Base-by-base conservation (phyloP, 2,329 filamentous ascomycete genomes). In the Sclerotinia subarctica region DNA sequence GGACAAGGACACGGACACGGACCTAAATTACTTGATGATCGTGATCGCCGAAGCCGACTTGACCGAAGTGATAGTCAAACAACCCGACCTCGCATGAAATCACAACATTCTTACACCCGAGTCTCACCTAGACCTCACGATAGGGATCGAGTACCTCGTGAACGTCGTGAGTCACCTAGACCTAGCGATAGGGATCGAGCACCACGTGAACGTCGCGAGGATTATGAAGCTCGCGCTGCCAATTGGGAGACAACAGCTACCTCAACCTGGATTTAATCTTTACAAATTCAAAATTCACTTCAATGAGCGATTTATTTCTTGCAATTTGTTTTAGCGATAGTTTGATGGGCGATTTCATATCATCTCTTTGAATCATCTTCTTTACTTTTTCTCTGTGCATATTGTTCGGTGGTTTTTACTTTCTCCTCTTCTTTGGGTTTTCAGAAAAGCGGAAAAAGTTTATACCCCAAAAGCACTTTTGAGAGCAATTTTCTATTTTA, bases 381-480 rank as follows among this genome's bases (percentile, higher is more conserved):
- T 32, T 32, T 32, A 68, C 52, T 46, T 64, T 67, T 70, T 74
- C 71, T 72, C 56, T 70, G 70, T 72, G 70, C 70, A 71, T 69
- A 68, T 68, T 56, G 51, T 65, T 72, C 66, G 70, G 72, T 53
- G 73, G 74, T 68, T 54, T 24, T n/a, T 66, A 54, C 58, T 71
- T 70, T 72, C 46, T 46, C 72, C 72, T 72, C 72, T 69, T 70
- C 69, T 68, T 62, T 38, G 59, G 66, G 70, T 69, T 69, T 72
- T 71, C 52, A 69, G 70, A 73, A 72, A 71, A 72, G 69, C 71
- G 68, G 68, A 72, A 73, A 73, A 71, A 68, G 71, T 70, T 68
- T 71, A 72, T 74, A 73, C 72, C 72, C 71, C 70, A 72, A 71
- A 72, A 71, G 71, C 70, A 72, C 72, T n/a, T 47, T 53, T 63